phyloP scores from a whole-genome alignment of 352 stramenopile species.

The Phytophthora kernoviae region DNA sequence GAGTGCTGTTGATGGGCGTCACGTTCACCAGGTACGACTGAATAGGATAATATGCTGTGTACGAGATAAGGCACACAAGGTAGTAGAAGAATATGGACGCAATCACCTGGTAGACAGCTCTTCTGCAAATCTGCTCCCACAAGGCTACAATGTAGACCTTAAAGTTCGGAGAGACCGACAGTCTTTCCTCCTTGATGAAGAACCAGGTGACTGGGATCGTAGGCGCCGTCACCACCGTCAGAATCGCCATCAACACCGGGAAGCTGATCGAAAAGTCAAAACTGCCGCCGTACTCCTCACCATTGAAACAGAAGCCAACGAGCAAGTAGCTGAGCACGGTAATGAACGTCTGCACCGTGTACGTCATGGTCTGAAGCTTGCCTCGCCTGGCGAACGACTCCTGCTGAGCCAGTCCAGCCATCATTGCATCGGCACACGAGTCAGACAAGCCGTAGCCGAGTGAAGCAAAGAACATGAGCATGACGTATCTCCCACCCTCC shows the following conservation, averaged over 20 bases:
- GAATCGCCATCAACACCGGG: constrained; percentile 34
- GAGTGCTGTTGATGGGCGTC: constrained; percentile 33
- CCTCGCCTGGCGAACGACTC: constrained; percentile 47
- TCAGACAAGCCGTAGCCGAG: constrained; percentile 56
- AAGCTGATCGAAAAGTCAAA: constrained; percentile 50
- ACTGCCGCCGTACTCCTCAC: constrained; percentile 40
- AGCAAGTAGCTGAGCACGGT: constrained; percentile 43
- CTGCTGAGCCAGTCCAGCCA: constrained; percentile 59
- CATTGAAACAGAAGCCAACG: constrained; percentile 53
- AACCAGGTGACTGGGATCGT: constrained; percentile 53
- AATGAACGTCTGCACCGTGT: constrained; percentile 44
- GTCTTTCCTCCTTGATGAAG: constrained; percentile 40
- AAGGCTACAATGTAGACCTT: constrained; percentile 37
- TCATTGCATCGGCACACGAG: constrained; percentile 49
- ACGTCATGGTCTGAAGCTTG: constrained; percentile 55
- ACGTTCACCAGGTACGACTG: constrained; percentile 37
- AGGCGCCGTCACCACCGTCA: constrained; percentile 36
- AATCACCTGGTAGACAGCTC: constrained; percentile 54
- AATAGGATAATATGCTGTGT: constrained; percentile 31
- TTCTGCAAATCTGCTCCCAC: constrained; percentile 43
- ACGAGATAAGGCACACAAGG: constrained; percentile 30
- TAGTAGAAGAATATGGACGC: constrained; percentile 45
- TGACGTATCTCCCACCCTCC: constrained; percentile 37
- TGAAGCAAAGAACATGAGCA: constrained; percentile 52
- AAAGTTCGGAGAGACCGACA: constrained; percentile 21